phyloP scores from a whole-genome alignment of 2,329 filamentous ascomycete genomes.

The Trichoderma sp. region DNA sequence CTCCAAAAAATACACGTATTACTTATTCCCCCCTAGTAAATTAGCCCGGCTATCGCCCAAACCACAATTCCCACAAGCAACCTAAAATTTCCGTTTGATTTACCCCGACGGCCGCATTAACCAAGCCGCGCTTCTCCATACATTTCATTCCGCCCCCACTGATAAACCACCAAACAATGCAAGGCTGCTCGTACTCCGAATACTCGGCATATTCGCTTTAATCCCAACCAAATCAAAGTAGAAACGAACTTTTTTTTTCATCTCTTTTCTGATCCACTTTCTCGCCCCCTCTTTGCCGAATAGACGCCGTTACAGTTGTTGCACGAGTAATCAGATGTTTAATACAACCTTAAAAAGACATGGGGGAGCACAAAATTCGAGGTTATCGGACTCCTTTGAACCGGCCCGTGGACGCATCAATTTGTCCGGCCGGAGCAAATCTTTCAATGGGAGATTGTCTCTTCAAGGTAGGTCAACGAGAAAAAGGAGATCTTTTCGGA shows the following conservation, averaged over 20 bases:
- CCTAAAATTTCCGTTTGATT: not conserved
- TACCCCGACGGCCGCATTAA: conserved; percentile 13
- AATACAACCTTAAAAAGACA: not conserved
- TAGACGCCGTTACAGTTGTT: not conserved
- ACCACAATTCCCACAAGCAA: not conserved
- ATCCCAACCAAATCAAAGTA: too few relatives aligned
- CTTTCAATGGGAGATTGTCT: too few relatives aligned
- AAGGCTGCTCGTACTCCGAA: not conserved
- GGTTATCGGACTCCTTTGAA: not conserved
- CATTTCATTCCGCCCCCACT: not conserved
- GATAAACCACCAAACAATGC: not conserved
- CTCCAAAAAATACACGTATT: not conserved
- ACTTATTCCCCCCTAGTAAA: not conserved
- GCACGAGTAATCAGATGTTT: not conserved
- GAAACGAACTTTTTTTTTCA: not conserved
- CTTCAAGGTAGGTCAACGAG: too few relatives aligned
- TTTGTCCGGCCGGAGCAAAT: not conserved
- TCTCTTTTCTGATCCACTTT: not conserved
- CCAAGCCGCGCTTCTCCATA: not conserved
- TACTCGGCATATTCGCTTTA: not conserved
- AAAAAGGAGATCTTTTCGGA: not conserved
- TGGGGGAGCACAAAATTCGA: not conserved
- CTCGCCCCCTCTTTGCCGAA: not conserved
- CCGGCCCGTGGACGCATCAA: not conserved
- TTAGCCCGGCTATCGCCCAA: not conserved